Evolutionary conservation across 306 rosid species (phyloP).

Genomic region (Acacia crassicarpa): DNA sequence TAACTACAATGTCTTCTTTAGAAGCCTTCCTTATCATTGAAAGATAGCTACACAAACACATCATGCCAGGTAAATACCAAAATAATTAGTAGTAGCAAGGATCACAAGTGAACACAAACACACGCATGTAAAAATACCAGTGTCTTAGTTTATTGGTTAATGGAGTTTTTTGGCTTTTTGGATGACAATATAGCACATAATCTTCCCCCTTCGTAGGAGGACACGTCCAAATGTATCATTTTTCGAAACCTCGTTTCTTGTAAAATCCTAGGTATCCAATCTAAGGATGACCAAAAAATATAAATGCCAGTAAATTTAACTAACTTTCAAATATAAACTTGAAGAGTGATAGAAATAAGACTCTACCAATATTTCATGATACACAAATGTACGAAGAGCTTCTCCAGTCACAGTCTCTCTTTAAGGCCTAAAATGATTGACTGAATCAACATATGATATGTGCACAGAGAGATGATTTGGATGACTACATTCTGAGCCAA

Average conservation of each 20-base stretch:
- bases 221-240: slow-evolving; percentile 69
- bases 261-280: slow-evolving; percentile 72
- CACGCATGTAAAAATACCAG: slow-evolving; percentile 33
- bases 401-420: slow-evolving; percentile 41
- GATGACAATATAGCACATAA: slow-evolving; percentile 65
- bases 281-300: slow-evolving; percentile 25
- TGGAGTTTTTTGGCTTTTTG: slow-evolving; percentile 57
- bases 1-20: slow-evolving; percentile 54
- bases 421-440: slow-evolving; percentile 69
- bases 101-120: not conserved
- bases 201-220: slow-evolving; percentile 63
- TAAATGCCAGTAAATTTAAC: not conserved
- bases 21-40: slow-evolving; percentile 55
- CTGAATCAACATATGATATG: slow-evolving; percentile 66
- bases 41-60: slow-evolving; percentile 49
- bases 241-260: slow-evolving; percentile 64
- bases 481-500: slow-evolving; percentile 57
- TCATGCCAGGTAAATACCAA: slow-evolving; percentile 4
- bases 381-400: slow-evolving; percentile 70
- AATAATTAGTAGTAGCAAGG: not conserved
- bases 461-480: slow-evolving; percentile 61
- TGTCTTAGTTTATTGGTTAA: slow-evolving; percentile 52
- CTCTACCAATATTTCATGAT: slow-evolving; percentile 71
- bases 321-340: not conserved
- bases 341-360: not conserved